Evolutionary conservation across 2,329 filamentous ascomycete genomes (phyloP).

Genomic region (Trichoderma atrobrunneum): DNA sequence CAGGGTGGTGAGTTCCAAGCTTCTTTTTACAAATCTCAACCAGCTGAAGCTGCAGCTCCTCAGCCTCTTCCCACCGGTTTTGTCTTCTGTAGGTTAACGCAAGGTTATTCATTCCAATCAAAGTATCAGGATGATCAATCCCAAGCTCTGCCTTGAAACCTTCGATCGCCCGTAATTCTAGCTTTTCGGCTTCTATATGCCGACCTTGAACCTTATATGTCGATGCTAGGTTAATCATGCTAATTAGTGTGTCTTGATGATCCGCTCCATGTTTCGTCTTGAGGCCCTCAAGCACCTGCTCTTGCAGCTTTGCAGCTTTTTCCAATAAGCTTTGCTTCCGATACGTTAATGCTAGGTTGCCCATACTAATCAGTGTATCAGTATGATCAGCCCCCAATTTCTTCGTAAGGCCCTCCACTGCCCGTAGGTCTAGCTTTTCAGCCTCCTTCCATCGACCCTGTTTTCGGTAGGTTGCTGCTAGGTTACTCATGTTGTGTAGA

Average conservation of each 20-base stretch:
- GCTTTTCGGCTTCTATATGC: neutral
- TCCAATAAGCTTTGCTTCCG: neutral
- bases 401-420: neutral
- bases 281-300: neutral
- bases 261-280: neutral
- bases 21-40: constrained; percentile 27
- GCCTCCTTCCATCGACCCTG: neutral
- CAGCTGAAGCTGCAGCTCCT: constrained; percentile 28
- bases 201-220: neutral
- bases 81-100: neutral
- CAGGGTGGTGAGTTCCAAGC: neutral
- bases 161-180: neutral
- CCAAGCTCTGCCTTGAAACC: neutral
- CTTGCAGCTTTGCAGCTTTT: neutral
- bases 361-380: neutral
- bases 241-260: neutral
- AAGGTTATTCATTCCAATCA: neutral
- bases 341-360: neutral
- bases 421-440: neutral
- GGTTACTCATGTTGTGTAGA: neutral
- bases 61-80: neutral
- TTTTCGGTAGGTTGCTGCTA: neutral
- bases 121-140: neutral
- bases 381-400: neutral
- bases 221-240: neutral